Evolutionary conservation across 192 early-diverging fungal species (phyloP), one percentile per base, ranked within the genome.

Genomic region (Gigaspora rosea): DNA sequence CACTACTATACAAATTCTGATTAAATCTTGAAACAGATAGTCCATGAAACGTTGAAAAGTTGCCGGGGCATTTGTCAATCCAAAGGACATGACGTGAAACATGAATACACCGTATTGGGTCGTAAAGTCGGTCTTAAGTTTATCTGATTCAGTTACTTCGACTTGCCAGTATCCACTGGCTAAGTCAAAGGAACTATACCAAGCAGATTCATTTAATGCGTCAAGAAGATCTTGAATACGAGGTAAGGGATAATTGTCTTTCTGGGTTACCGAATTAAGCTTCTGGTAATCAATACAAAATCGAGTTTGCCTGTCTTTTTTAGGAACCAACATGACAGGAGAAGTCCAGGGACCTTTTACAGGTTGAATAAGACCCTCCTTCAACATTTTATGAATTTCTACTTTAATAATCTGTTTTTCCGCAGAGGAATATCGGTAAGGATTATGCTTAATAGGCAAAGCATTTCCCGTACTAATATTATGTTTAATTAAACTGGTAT

Each of bases 221-320:
- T 76, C 75, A 0, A 86, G 51, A 0, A 85, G 0, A 7, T 86
- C 82, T 0, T 78, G 66, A n/a, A 88, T 81, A 2, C 65, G 59
- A 2, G 87, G 84, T 16, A 87, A 58, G 0, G 84, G 81, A 72
- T 84, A 86, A 7, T 46, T 13, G 63, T 87, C 77, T 20, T 76
- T 68, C 5, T 65, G 49, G 22, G 82, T 83, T n/a, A 79, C 56
- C 2, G 67, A 22, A 71, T 87, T 86, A 27, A 87, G 68, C 32
- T 75, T 61, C 11, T 11, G 6, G 11, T 50, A 50, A 50, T 50
- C 49, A 50, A 50, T 11, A 50, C 49, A 50, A 50, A 50, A 11
- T 50, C 49, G 49, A 9, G n/a, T 73, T 79, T 61, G 58, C 0
- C 85, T 80, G 65, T 86, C n/a, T 32, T 81, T 78, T 54, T 88